Percentiles rank a stretch among this genome's conserved stretches.
Conservation (phyloP, 106 monocot species). For the Dioscorea zingiberensis region DNA sequence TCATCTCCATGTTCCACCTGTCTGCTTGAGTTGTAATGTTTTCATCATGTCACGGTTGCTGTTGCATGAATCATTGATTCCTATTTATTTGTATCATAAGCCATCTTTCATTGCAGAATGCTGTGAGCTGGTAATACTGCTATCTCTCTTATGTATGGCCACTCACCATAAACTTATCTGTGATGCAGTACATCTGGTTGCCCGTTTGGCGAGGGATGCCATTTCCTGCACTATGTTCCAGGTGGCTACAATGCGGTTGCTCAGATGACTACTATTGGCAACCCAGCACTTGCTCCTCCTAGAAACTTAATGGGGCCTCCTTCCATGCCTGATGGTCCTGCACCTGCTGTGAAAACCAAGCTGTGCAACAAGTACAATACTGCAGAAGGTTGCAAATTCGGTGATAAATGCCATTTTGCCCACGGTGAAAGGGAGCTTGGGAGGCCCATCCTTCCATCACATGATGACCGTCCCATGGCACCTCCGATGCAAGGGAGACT, state of each 20-base stretch:
- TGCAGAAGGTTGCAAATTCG: conserved; percentile 68
- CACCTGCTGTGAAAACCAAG: conserved; percentile 39
- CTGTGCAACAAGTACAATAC: conserved; percentile 58
- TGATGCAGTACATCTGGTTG: conserved; percentile 65
- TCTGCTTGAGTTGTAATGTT: too few species aligned
- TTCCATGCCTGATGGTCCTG: conserved; percentile 12
- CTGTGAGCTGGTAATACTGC: too few species aligned
- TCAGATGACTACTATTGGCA: conserved; percentile 41
- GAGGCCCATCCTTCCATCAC: conserved; percentile 22
- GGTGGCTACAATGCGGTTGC: conserved; percentile 55
- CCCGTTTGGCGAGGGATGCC: conserved; percentile 70
- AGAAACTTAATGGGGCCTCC: conserved; percentile 24
- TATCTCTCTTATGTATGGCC: too few species aligned
- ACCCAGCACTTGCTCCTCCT: conserved; percentile 25
- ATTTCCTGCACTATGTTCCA: conserved; percentile 74
- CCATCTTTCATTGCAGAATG: too few species aligned
- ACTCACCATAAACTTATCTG: too few species aligned
- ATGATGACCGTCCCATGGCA: conserved; percentile 13
- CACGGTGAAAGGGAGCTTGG: conserved; percentile 72
- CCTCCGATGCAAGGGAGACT: conserved; percentile 17
- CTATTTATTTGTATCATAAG: too few species aligned
- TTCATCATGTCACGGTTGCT: too few species aligned
- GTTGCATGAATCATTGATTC: too few species aligned
- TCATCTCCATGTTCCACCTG: too few species aligned
- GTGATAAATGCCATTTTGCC: conserved; percentile 65